Percentiles rank a stretch among this genome's conserved stretches.
phyloP scores from a whole-genome alignment of 768 basidiomycete genomes.

The Lactarius sp. region DNA sequence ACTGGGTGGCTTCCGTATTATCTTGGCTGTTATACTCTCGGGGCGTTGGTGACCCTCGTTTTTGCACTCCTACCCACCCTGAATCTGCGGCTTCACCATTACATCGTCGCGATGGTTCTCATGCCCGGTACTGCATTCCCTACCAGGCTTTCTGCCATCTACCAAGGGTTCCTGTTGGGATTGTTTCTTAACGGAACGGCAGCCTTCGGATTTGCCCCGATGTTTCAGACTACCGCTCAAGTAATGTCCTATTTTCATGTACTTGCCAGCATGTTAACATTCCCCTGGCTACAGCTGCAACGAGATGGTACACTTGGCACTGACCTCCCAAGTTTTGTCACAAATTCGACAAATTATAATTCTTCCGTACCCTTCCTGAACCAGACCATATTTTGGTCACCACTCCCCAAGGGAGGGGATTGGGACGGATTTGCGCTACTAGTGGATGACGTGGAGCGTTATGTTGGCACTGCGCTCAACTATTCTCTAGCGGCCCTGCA shows the following conservation, averaged over 20 bases:
- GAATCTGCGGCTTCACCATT: constrained; percentile 74
- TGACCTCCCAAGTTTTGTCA: constrained; percentile 63
- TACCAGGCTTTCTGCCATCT: constrained; percentile 71
- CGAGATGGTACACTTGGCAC: constrained; percentile 70
- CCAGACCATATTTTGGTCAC: constrained; percentile 55
- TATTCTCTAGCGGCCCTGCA: constrained; percentile 64
- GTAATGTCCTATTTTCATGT: constrained; percentile 37
- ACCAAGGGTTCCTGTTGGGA: constrained; percentile 78
- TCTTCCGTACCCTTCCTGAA: constrained; percentile 42
- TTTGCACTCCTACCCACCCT: constrained; percentile 66
- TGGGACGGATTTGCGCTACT: constrained; percentile 79
- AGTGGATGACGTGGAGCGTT: constrained; percentile 83
- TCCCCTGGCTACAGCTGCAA: constrained; percentile 47
- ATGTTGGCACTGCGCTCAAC: constrained; percentile 63
- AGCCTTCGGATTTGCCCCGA: constrained; percentile 74
- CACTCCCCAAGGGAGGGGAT: constrained; percentile 30
- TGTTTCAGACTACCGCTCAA: constrained; percentile 68
- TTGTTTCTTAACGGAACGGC: constrained; percentile 77
- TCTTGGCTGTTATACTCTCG: constrained; percentile 63
- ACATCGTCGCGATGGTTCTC: constrained; percentile 68
- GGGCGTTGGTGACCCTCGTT: constrained; percentile 61
- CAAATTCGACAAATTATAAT: constrained; percentile 68
- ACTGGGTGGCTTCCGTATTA: constrained; percentile 82
- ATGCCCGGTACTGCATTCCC: constrained; percentile 79
- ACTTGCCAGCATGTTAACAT: constrained; percentile 3